phyloP scores from a whole-genome alignment of 2,329 filamentous ascomycete genomes.

The Colletotrichum godetiae region DNA sequence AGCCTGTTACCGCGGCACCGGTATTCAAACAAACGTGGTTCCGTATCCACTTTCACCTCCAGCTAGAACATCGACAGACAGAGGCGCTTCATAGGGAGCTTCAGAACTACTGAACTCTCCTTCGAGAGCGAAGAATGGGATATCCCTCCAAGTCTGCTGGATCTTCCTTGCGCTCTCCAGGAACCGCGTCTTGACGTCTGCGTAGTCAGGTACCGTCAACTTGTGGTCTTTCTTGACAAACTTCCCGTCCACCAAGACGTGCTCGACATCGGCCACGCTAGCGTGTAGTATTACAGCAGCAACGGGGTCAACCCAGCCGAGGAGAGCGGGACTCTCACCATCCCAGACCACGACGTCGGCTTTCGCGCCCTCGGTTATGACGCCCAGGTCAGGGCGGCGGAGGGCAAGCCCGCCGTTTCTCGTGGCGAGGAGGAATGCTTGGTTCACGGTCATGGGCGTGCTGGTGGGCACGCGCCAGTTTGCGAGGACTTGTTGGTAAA shows the following conservation, averaged over 20 bases:
- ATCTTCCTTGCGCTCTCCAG: conserved; percentile 47
- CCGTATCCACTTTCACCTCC: conserved; percentile 25
- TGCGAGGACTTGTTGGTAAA: conserved; percentile 52
- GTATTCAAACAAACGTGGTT: neutral
- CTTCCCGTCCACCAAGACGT: conserved; percentile 61
- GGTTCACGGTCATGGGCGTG: conserved; percentile 63
- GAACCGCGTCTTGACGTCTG: conserved; percentile 44
- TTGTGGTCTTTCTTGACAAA: conserved; percentile 59
- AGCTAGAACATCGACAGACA: conserved; percentile 6
- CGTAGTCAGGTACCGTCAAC: conserved; percentile 45
- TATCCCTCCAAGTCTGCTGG: conserved; percentile 40
- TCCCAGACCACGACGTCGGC: conserved; percentile 66
- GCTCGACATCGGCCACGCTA: conserved; percentile 61
- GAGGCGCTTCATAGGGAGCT: conserved; percentile 20
- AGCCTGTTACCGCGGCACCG: neutral
- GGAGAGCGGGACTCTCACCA: conserved; percentile 57
- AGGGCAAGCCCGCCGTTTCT: conserved; percentile 63
- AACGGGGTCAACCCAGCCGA: conserved; percentile 67
- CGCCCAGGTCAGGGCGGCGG: conserved; percentile 61
- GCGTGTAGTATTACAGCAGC: conserved; percentile 67
- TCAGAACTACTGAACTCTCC: conserved; percentile 38
- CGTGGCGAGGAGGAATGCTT: conserved; percentile 67
- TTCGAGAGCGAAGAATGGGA: conserved; percentile 41
- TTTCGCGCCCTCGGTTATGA: conserved; percentile 60
- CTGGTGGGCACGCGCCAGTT: conserved; percentile 55